Evolutionary conservation across 2,329 filamentous ascomycete genomes (phyloP).

Genomic region (Stenocarpella maydis): DNA sequence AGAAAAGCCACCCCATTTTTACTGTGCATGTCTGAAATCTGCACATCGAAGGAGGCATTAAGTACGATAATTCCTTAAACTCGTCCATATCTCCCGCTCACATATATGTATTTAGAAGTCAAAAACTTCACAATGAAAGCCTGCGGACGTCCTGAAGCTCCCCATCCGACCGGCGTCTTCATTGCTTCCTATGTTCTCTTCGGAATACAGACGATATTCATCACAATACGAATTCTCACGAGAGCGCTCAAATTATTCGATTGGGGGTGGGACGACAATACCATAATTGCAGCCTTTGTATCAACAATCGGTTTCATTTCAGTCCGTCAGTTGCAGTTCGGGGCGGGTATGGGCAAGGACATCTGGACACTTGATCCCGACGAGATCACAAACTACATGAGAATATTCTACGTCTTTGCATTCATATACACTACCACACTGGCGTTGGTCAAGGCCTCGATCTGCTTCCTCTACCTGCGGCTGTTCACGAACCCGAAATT

Average conservation of each 20-base stretch:
- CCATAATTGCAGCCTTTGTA: conserved; percentile 42
- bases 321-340: conserved; percentile 48
- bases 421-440: conserved; percentile 32
- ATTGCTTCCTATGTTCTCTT: conserved; percentile 38
- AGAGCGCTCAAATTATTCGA: conserved; percentile 43
- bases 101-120: neutral
- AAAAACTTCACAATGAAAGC: conserved; percentile 3
- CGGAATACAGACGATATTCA: conserved; percentile 46
- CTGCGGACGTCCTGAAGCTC: neutral
- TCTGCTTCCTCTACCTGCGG: conserved; percentile 27
- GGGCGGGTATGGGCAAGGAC: conserved; percentile 38
- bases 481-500: conserved; percentile 12
- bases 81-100: neutral
- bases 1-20: neutral
- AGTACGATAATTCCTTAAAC: neutral
- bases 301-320: conserved; percentile 29
- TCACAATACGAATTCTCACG: conserved; percentile 48
- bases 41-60: neutral
- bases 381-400: conserved; percentile 32
- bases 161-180: neutral
- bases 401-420: conserved; percentile 40
- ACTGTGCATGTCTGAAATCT: neutral
- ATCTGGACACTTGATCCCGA: conserved; percentile 36
- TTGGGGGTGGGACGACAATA: conserved; percentile 46
- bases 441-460: conserved; percentile 10